Evolutionary conservation across 2,329 filamentous ascomycete genomes (phyloP), one percentile per base, ranked within the genome.

Genomic region (Monosporascus sp.): DNA sequence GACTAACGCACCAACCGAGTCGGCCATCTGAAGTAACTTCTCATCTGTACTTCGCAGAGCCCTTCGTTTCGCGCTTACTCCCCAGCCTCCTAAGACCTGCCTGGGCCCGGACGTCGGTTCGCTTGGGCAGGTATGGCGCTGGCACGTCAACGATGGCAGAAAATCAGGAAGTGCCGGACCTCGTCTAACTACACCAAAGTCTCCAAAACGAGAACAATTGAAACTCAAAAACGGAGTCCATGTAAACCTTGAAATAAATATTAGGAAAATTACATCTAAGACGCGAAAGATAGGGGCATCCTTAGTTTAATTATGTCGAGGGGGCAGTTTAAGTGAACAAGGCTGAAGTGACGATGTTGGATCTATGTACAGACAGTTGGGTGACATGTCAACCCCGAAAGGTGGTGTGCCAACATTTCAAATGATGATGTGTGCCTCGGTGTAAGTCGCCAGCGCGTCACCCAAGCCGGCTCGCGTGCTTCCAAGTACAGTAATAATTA

Each of bases 1-100:
- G 24, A 45, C 47, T 37, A n/a, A 62, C 71, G 56, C 70, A 78
- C 77, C 77, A 60, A 80, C 75, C 57, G 77, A 80, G 67, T 80
- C 77, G 54, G 77, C 76, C 77, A 80, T 56, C 60, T 63, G 47
- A 41, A 53, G 31, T 38, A 48, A 39, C 38, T 47, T 45, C 7
- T 37, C 27, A 42, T 38, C 44, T 48, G 15, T 34, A 7, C 8
- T 18, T 42, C 22, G 22, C 47, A 46, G 38, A 31, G 31, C 47
- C 49, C 51, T 48, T 54, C 56, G 54, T 58, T 52, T 37, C 6
- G 42, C 22, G 11, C 42, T 27, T 46, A n/a, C 20, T 14, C n/a
- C 11, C 24, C 42, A 14, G 22, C 42, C 15, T 17, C 42, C 24
- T 25, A 22, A n/a, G 42, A 46, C 31, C 31, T 34, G 31, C 31